Percentiles rank a stretch among this genome's conserved stretches.
Conservation (phyloP, 768 basidiomycete genomes). For the Rickenella mellea region DNA sequence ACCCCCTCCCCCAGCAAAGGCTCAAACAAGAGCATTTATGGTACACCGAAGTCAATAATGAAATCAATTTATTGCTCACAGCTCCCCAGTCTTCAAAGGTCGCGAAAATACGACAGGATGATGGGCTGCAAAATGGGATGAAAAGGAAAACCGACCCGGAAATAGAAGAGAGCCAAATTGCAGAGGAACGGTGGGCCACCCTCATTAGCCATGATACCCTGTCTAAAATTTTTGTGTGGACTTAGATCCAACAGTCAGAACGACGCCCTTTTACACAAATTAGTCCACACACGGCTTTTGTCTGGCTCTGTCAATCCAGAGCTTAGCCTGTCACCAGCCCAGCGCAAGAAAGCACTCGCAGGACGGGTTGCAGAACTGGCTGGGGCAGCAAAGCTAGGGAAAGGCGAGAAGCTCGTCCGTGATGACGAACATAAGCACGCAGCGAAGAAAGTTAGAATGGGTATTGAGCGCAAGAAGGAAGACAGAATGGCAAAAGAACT, state of each 20-base stretch:
- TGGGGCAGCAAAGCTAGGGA: conserved; percentile 61
- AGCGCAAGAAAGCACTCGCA: conserved; percentile 63
- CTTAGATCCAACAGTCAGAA: conserved; percentile 66
- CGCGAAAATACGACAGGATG: conserved; percentile 40
- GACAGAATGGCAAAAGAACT: conserved; percentile 44
- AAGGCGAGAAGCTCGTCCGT: conserved; percentile 57
- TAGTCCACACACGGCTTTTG: conserved; percentile 72
- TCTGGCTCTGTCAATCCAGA: conserved; percentile 63
- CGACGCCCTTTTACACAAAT: conserved; percentile 66
- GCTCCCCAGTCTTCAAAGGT: conserved; percentile 68
- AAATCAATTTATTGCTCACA: conserved; percentile 1
- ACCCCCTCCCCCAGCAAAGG: conserved; percentile 21
- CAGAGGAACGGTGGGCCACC: conserved; percentile 42
- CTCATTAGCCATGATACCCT: background rate
- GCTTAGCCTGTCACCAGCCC: conserved; percentile 51
- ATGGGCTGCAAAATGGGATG: conserved; percentile 7
- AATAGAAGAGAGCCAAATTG: conserved; percentile 30
- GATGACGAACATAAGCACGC: conserved; percentile 60
- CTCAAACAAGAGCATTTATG: conserved; percentile 66
- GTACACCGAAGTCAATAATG: conserved; percentile 26
- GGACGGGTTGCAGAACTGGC: conserved; percentile 71
- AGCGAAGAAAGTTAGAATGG: conserved; percentile 63
- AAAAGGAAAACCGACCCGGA: conserved; percentile 11
- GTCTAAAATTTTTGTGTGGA: background rate
- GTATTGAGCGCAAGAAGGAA: conserved; percentile 52